Evolutionary conservation across 768 basidiomycete genomes (phyloP), one percentile per base, ranked within the genome.

Genomic region (Termitomyces sp.): DNA sequence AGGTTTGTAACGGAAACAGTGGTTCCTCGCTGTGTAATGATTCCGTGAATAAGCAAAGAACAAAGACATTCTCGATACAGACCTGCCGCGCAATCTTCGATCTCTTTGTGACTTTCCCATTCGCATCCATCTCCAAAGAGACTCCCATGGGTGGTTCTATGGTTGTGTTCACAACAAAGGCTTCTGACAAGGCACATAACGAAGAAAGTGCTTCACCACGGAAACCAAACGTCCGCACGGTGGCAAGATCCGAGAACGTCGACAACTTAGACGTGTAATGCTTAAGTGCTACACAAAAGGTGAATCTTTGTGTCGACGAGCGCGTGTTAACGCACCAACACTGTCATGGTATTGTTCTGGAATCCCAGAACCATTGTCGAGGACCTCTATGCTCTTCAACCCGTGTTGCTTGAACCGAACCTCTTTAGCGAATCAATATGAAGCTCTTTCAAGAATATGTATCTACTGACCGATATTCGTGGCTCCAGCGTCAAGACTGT

Each of bases 201-300:
- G 96, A 95, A 7, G 94, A 93, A 0, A 99, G 77, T 0, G 97
- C 97, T 73, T 99, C 97, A 16, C 97, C 97, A 39, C 97, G 83
- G 68, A 98, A 99, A 0, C 96, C 96, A 70, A 98, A 97, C 0
- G 94, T 93, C 6, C 75, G 73, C 11, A 98, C 84, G 0, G 79
- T 74, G 2, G 82, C 75, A 3, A 98, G 81, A 68, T 94, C 91
- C 4, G 82, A 73, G 67, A 88, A 93, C 0, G 85, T 81, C 3
- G 84, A 72, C 0, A 99, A 77, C 71, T 99, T 99, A 6, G 96
- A 98, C 0, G 96, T 99, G 68, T 94, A 85, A 66, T 97, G 91
- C 69, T 97, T 98, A 59, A 95, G 75, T 1, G 86, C 95, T 95
- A 58, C 24, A 59, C 36, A 31, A 33, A 6, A 6, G 52, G 15